Evolutionary conservation across 352 stramenopile species (phyloP).

Genomic region (Aphanomyces astaci): DNA sequence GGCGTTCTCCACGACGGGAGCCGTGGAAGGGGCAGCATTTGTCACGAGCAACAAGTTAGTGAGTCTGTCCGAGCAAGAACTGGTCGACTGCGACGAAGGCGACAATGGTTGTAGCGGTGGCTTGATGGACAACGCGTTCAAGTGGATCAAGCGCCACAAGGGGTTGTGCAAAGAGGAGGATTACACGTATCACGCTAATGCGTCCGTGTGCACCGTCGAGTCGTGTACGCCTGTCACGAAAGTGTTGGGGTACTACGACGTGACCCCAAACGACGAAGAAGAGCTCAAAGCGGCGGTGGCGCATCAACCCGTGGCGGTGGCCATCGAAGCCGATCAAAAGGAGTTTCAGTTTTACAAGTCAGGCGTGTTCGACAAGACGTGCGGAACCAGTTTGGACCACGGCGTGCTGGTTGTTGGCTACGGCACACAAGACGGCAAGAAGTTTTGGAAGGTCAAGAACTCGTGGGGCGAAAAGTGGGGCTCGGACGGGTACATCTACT

Average conservation of each 20-base stretch:
- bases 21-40: conserved; percentile 95
- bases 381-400: conserved; percentile 93
- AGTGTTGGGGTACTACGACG: conserved; percentile 86
- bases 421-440: conserved; percentile 71
- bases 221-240: conserved; percentile 79
- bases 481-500: conserved; percentile 79
- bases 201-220: conserved; percentile 48
- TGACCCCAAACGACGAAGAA: conserved; percentile 72
- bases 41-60: conserved; percentile 87
- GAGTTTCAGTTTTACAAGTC: conserved; percentile 96
- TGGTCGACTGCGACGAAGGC: conserved; percentile 95
- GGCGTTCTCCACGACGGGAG: conserved; percentile 96
- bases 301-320: conserved; percentile 90
- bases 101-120: conserved; percentile 96
- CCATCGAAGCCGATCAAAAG: conserved; percentile 90
- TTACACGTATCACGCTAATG: conserved; percentile 90
- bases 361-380: conserved; percentile 83
- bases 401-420: conserved; percentile 96
- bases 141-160: conserved; percentile 88
- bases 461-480: conserved; percentile 93
- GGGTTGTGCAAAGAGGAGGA: conserved; percentile 92
- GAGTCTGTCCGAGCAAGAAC: conserved; percentile 95
- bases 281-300: conserved; percentile 84
- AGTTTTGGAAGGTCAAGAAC: conserved; percentile 97
- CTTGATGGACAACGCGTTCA: conserved; percentile 97